These are phyloP conservation scores for Cairneyella variabilis DNA, from an alignment of 495 filamentous ascomycete genomes.

Conservation along the genomic window DNA sequence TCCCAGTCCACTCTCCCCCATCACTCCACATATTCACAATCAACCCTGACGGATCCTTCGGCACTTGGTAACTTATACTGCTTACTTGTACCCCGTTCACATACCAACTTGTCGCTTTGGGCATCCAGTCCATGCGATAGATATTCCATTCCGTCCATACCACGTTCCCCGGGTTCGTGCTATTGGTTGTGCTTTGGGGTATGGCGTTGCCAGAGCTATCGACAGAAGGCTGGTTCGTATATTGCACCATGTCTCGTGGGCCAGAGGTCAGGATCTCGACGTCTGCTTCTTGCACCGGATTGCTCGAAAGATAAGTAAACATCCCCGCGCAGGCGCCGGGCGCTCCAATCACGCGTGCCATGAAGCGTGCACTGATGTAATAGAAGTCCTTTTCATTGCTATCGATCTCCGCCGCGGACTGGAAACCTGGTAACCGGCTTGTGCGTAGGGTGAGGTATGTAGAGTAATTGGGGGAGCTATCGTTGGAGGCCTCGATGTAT, in stretches of 20 bases:
- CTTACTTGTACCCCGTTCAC: conserved; percentile 55
- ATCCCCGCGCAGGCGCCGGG: conserved; percentile 64
- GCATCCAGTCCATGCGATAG: conserved; percentile 70
- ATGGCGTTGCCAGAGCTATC: conserved; percentile 41
- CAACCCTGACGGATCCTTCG: conserved; percentile 53
- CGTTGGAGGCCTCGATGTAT: conserved; percentile 47
- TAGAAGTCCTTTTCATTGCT: conserved; percentile 48
- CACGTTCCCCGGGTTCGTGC: conserved; percentile 38
- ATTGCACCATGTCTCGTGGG: conserved; percentile 52
- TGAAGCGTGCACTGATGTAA: conserved; percentile 60
- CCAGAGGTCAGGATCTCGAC: conserved; percentile 70
- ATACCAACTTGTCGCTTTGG: conserved; percentile 60
- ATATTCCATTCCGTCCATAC: conserved; percentile 67
- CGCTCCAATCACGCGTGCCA: conserved; percentile 47
- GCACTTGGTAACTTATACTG: conserved; percentile 59
- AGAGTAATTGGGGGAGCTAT: conserved; percentile 28
- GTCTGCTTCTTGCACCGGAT: conserved; percentile 64
- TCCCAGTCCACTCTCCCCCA: conserved; percentile 68
- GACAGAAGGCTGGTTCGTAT: conserved; percentile 67
- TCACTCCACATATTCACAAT: conserved; percentile 76
- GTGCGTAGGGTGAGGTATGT: conserved; percentile 63
- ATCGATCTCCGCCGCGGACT: conserved; percentile 64
- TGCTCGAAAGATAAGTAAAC: conserved; percentile 55
- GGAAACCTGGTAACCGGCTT: conserved; percentile 47
- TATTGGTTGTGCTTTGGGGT: conserved; percentile 40